Conservation (phyloP, 345 rosid genomes). For the Brassica incana region DNA sequence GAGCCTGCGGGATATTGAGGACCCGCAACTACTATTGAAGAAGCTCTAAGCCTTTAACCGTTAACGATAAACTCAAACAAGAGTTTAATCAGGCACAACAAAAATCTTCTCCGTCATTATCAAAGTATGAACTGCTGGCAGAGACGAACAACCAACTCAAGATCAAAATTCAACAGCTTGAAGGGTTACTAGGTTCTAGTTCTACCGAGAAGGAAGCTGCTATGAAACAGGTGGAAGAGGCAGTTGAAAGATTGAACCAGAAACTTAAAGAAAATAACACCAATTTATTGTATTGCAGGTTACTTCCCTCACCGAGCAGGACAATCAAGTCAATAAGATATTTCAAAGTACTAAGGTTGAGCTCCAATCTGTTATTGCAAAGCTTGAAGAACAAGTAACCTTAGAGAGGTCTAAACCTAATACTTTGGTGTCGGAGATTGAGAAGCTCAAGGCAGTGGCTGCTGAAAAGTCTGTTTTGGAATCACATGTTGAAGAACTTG, state of each 20-base stretch:
- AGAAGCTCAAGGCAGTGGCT: slow-evolving; percentile 51
- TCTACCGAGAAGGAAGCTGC: slow-evolving; percentile 68
- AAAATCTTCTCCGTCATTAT: slow-evolving; percentile 54
- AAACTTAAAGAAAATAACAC: slow-evolving; percentile 33
- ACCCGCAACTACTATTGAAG: slow-evolving; percentile 45
- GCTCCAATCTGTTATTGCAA: slow-evolving; percentile 60
- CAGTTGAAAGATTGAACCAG: slow-evolving; percentile 46
- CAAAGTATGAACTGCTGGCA: slow-evolving; percentile 66
- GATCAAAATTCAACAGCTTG: slow-evolving; percentile 68
- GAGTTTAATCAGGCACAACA: slow-evolving; percentile 60
- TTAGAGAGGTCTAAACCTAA: slow-evolving; percentile 52
- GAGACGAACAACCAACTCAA: slow-evolving; percentile 86
- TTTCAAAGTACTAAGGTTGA: slow-evolving; percentile 66
- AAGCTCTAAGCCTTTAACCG: slow-evolving; percentile 17
- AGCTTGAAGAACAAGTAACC: slow-evolving; percentile 64
- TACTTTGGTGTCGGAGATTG: slow-evolving; percentile 53
- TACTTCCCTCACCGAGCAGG: slow-evolving; percentile 69
- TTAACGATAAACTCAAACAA: slow-evolving; percentile 61
- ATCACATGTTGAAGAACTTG: slow-evolving; percentile 60
- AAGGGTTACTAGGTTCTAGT: slow-evolving; percentile 57
- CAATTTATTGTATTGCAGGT: slow-evolving; percentile 49
- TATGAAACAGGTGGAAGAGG: slow-evolving; percentile 57
- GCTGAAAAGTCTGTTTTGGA: slow-evolving; percentile 58
- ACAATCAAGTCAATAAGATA: slow-evolving; percentile 58
- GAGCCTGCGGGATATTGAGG: no score